Conservation (phyloP, 192 early-diverging fungal species). For the Entomortierella lignicola region DNA sequence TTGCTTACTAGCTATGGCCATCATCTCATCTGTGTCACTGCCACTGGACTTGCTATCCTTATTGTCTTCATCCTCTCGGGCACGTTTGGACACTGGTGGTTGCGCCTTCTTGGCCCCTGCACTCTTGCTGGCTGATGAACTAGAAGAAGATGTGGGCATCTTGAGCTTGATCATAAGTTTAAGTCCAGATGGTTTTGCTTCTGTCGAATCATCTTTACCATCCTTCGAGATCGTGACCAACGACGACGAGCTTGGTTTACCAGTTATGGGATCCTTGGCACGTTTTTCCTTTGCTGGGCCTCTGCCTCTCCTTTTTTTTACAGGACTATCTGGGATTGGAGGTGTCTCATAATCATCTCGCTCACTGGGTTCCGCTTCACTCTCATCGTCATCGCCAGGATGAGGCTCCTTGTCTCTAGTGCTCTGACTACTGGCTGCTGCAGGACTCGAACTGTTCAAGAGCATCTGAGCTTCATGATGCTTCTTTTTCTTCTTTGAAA, state of each 20-base stretch:
- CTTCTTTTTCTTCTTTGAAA: conserved; percentile 51
- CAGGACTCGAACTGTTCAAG: conserved; percentile 5
- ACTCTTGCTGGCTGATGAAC: background rate
- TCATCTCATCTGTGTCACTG: conserved; percentile 47
- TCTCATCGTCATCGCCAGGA: background rate
- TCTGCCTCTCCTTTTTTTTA: conserved; percentile 17
- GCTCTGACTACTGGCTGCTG: background rate
- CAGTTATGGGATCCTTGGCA: background rate
- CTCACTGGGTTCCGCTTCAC: conserved; percentile 19
- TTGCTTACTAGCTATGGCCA: conserved; percentile 42
- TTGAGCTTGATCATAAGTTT: conserved; percentile 36
- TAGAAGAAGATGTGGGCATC: background rate
- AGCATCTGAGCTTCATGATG: conserved; percentile 29
- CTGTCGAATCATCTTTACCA: background rate
- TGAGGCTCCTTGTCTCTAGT: background rate
- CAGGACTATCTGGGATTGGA: conserved; percentile 7
- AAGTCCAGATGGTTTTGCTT: conserved; percentile 14
- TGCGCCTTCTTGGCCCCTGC: background rate
- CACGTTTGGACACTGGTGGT: background rate
- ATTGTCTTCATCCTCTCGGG: background rate
- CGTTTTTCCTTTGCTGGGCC: conserved; percentile 9
- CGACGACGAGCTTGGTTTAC: background rate
- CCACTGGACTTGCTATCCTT: conserved; percentile 10
- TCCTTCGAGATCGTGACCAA: conserved; percentile 21
- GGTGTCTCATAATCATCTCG: background rate